Evolutionary conservation across 139 green algal genomes (phyloP), one percentile per base, ranked within the genome.

Genomic region (Gonium pectorale): DNA sequence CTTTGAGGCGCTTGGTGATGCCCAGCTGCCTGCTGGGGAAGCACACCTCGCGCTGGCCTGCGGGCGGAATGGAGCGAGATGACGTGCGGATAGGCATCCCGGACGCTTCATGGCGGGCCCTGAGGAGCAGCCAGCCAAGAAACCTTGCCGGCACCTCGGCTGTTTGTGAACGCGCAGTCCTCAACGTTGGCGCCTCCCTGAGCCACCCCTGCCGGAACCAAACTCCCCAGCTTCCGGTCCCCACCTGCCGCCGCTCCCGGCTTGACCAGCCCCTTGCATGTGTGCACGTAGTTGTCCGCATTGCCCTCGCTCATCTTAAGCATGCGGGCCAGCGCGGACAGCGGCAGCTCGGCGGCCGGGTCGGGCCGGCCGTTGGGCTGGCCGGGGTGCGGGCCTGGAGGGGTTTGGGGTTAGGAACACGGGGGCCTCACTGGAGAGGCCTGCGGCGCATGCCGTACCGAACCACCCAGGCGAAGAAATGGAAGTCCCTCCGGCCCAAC

Each of bases 11-110:
- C 33, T 37, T 63, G 15, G 44, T 24, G 70, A 1, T 19, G 70
- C 46, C 46, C 1, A 80, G 8, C 35, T 67, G 52, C n/a, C 33
- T 21, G 72, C 52, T 68, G 24, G 44, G 74, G 52, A 81, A 81
- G 1, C 56, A 81, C 56, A 81, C 74, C 11, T 81, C 56, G 5
- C 74, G 74, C 74, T 69, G 56, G 27, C 74, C 74, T 81, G 40
- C 37, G 72, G 54, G 51, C 17, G 19, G 54, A 8, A 5, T 33
- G 54, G 54, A 5, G 54, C 17, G 22, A 63, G 19, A 63, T 31
- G 54, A 63, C 54, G n/a, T 15, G 22, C 54, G 19, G 46, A 24
- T 54, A 15, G 13, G 46, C 46, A 54, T 11, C 13, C 46, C 13
- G 46, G 15, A 54, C 13, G 46, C 13, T 15, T 15, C 46, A 15